These are phyloP conservation scores for Primulina eburnea DNA, from an alignment of 257 asterid species.

Conservation along the genomic window DNA sequence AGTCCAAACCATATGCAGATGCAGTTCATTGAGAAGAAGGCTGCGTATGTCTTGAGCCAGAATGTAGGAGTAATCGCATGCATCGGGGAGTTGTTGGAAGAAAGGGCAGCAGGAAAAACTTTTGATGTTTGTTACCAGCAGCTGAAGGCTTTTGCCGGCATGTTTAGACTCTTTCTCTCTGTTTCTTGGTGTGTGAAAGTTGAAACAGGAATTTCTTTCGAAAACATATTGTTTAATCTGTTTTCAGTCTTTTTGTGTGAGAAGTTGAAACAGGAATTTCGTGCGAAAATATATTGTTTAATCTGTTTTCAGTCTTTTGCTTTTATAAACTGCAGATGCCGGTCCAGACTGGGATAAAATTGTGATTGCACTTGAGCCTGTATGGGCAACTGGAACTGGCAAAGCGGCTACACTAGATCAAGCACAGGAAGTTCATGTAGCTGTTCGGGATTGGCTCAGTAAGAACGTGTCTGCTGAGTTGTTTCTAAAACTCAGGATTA, in stretches of 20 bases:
- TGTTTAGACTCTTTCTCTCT: slow-evolving; percentile 16
- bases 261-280: background rate
- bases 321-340: slow-evolving; percentile 55
- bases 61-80: slow-evolving; percentile 92
- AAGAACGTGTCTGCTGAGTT: slow-evolving; percentile 86
- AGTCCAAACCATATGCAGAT: background rate
- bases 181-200: background rate
- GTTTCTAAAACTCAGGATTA: slow-evolving; percentile 88
- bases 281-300: background rate
- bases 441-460: slow-evolving; percentile 91
- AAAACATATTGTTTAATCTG: slow-evolving; percentile 5
- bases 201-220: background rate
- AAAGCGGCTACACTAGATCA: slow-evolving; percentile 98
- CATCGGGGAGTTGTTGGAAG: slow-evolving; percentile 92
- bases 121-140: slow-evolving; percentile 90
- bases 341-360: slow-evolving; percentile 87
- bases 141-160: slow-evolving; percentile 86
- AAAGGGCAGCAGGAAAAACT: slow-evolving; percentile 94
- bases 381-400: slow-evolving; percentile 99
- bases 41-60: slow-evolving; percentile 91
- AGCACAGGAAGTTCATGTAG: slow-evolving; percentile 97
- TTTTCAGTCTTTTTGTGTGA: background rate
- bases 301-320: slow-evolving; percentile 10
- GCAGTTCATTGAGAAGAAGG: slow-evolving; percentile 96
- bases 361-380: slow-evolving; percentile 96